These are phyloP conservation scores for Cordyceps sp. DNA, from an alignment of 2,329 filamentous ascomycete genomes.

Conservation along the genomic window DNA sequence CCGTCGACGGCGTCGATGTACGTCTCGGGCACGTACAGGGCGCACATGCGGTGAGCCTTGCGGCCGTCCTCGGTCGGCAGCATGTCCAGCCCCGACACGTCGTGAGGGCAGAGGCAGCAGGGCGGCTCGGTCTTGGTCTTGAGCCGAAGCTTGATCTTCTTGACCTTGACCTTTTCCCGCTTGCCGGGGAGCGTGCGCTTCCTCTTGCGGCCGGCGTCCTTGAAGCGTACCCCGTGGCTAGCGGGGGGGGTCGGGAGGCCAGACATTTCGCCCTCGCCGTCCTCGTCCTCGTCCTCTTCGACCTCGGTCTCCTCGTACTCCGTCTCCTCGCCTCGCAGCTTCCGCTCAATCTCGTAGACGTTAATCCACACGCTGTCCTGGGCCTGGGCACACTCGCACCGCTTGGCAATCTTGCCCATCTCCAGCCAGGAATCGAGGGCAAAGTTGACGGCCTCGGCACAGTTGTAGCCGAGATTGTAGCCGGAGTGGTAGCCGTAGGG, in stretches of 20 bases:
- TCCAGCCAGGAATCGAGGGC: constrained; percentile 89
- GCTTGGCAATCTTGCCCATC: constrained; percentile 89
- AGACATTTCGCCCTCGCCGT: constrained; percentile 33
- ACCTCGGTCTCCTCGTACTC: constrained; percentile 62
- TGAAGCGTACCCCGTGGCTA: constrained; percentile 53
- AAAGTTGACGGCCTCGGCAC: constrained; percentile 97
- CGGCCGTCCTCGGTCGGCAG: constrained; percentile 76
- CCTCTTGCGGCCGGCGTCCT: constrained; percentile 47
- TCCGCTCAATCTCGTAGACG: constrained; percentile 88
- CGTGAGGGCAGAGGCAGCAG: constrained; percentile 85
- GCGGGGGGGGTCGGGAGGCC: constrained; percentile 67
- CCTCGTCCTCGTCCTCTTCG: constrained; percentile 46
- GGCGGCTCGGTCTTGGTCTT: constrained; percentile 58
- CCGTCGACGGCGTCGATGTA: constrained; percentile 60
- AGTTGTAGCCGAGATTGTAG: constrained; percentile 96
- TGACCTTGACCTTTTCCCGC: constrained; percentile 39
- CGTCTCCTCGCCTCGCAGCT: constrained; percentile 74
- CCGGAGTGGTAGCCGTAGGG: constrained; percentile 97
- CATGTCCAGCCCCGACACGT: constrained; percentile 67
- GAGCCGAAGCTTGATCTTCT: constrained; percentile 66
- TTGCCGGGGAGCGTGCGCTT: constrained; percentile 15
- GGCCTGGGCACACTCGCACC: constrained; percentile 87
- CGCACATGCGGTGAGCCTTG: constrained; percentile 77
- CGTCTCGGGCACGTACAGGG: constrained; percentile 81
- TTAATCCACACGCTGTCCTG: constrained; percentile 98